These are phyloP conservation scores for Cymodocea nodosa DNA, from an alignment of 116 monocot genomes.

Conservation along the genomic window DNA sequence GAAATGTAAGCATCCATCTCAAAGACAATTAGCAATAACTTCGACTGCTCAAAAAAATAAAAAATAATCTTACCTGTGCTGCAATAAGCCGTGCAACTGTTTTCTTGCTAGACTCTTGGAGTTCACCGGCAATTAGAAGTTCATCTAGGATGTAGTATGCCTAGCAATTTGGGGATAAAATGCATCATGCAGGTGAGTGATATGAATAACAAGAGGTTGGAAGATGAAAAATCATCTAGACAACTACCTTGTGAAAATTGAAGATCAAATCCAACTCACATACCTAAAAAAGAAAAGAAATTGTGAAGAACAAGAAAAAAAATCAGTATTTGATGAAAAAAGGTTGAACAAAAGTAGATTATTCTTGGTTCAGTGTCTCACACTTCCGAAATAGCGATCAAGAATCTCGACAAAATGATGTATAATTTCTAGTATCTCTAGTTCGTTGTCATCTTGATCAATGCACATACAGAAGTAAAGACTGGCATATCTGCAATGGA, in stretches of 20 bases:
- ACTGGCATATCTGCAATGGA: constrained; percentile 75
- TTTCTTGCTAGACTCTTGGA: constrained; percentile 25
- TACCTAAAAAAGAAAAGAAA: constrained; percentile 28
- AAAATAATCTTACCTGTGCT: constrained; percentile 11
- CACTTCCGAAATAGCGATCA: constrained; percentile 94
- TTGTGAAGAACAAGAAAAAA: not conserved
- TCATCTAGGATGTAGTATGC: constrained; percentile 26
- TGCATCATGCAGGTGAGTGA: not conserved
- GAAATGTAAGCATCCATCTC: too few relatives aligned
- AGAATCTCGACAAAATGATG: constrained; percentile 98
- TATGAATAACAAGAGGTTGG: not conserved
- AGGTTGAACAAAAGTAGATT: not conserved
- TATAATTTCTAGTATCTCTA: constrained; percentile 89
- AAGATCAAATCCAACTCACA: constrained; percentile 94
- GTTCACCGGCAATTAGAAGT: constrained; percentile 23
- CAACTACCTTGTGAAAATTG: constrained; percentile 80
- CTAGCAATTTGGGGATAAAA: constrained; percentile 1
- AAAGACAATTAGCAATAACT: too few relatives aligned
- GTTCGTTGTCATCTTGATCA: constrained; percentile 80
- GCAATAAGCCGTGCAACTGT: constrained; percentile 16
- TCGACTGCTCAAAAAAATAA: not conserved
- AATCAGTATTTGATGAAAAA: not conserved
- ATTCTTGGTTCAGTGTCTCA: constrained; percentile 21
- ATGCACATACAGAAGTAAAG: constrained; percentile 98
- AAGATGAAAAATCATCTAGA: not conserved